Evolutionary conservation across 495 filamentous ascomycete genomes (phyloP).

Genomic region (Xylaria flabelliformis): DNA sequence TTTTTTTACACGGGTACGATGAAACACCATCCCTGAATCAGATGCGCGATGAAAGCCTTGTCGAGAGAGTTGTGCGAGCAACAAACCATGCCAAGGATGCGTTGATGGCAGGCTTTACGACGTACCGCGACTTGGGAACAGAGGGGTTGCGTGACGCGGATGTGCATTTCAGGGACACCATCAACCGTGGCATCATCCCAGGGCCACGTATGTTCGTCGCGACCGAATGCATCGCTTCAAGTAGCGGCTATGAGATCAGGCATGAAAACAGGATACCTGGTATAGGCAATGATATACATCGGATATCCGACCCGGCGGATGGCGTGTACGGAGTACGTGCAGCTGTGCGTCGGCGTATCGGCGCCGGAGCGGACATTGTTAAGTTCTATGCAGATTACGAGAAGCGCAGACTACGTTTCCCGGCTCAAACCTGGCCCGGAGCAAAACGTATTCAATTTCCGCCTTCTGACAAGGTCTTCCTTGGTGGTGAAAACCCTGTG

Average conservation of each 20-base stretch:
- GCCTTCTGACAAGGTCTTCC: conserved; percentile 35
- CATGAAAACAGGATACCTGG: conserved; percentile 47
- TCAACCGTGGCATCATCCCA: conserved; percentile 58
- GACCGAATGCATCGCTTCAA: conserved; percentile 56
- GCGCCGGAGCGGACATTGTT: conserved; percentile 58
- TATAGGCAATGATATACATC: conserved; percentile 40
- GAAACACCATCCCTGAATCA: conserved; percentile 51
- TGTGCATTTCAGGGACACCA: conserved; percentile 49
- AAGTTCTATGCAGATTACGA: conserved; percentile 63
- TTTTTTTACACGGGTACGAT: conserved; percentile 58
- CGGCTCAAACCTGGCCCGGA: conserved; percentile 37
- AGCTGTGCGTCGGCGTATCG: conserved; percentile 54
- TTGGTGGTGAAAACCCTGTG: conserved; percentile 49
- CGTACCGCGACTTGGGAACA: conserved; percentile 61
- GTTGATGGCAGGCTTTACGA: conserved; percentile 61
- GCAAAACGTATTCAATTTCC: conserved; percentile 30
- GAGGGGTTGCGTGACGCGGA: conserved; percentile 56
- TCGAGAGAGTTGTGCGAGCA: conserved; percentile 57
- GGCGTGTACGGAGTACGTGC: conserved; percentile 51
- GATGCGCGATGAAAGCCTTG: conserved; percentile 57
- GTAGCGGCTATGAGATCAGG: conserved; percentile 56
- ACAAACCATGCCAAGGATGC: conserved; percentile 57
- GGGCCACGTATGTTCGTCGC: conserved; percentile 60
- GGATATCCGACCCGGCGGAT: conserved; percentile 53
- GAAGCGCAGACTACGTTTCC: conserved; percentile 54